phyloP scores from a whole-genome alignment of 257 asterid species.

The Scutellaria barbata region DNA sequence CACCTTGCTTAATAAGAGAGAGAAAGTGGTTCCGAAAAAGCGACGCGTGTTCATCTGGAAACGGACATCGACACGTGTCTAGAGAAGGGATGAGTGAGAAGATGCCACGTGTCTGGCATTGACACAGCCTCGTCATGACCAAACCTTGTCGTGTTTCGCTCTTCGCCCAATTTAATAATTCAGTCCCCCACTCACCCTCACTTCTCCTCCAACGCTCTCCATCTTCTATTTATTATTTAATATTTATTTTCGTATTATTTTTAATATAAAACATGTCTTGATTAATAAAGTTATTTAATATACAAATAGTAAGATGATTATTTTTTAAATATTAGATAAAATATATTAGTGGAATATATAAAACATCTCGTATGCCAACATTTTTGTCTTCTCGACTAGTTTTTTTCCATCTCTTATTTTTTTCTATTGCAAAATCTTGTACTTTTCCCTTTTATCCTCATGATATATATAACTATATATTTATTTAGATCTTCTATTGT shows the following conservation, averaged over 20 bases:
- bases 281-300: too few relatives aligned
- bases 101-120: constrained; percentile 31
- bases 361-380: too few relatives aligned
- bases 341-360: too few relatives aligned
- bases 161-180: constrained; percentile 32
- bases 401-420: too few relatives aligned
- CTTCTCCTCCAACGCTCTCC: constrained; percentile 17
- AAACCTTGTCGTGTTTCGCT: constrained; percentile 36
- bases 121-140: constrained; percentile 36
- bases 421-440: too few relatives aligned
- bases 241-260: not conserved
- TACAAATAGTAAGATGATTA: too few relatives aligned
- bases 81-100: constrained; percentile 3
- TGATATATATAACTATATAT: too few relatives aligned
- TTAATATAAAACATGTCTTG: too few relatives aligned
- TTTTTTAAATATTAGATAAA: too few relatives aligned
- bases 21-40: constrained; percentile 11
- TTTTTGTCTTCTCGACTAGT: too few relatives aligned
- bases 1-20: constrained; percentile 33
- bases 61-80: constrained; percentile 35
- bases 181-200: constrained; percentile 29
- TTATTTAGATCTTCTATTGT: too few relatives aligned
- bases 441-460: too few relatives aligned
- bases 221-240: not conserved
- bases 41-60: constrained; percentile 38